Evolutionary conservation across 2,329 filamentous ascomycete species (phyloP), one percentile per base, ranked within the genome.

Genomic region (Pyrenochaeta sp.): DNA sequence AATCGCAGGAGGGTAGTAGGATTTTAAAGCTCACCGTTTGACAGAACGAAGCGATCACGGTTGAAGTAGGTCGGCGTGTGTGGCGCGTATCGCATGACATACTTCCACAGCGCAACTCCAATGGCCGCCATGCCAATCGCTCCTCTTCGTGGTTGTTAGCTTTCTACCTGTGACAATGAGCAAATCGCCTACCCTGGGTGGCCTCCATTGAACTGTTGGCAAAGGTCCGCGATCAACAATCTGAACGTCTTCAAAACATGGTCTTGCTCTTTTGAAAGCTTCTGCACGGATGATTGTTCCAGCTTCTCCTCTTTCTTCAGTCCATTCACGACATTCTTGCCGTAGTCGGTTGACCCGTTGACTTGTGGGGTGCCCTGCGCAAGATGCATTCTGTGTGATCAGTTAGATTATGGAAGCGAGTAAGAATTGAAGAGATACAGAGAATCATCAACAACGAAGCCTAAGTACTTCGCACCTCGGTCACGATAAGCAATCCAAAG

Each of bases 201-300:
- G 0, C 89, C 89, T 36, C 88, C 88, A 61, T 86, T 86, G 75
- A 90, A 91, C 63, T 91, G 88, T 71, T 91, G 83, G 67, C 88
- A 90, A 2, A 91, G 76, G 70, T 91, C 89, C 44, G 88, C 87
- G 57, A 91, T 88, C 30, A 91, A 76, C 49, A 85, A 78, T 53
- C 88, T 81, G 69, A 90, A 89, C 5, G 84, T 85, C 65, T 82
- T 83, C 50, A 90, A 75, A 1, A 88, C 85, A 22, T 84, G 71
- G 48, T 87, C 82, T 62, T 81, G 78, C 43, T 75, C 69, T 10
- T 62, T 50, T 32, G 69, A 71, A 13, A 72, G 52, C 28, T 62
- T 68, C 27, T 59, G 50, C 12, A 68, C 60, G 1, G 64, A 51
- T 8, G 59, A 45, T 9, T 59, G 47, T 50, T 72, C 70, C 4